Conservation (phyloP, 2,329 filamentous ascomycete species). For the Lasiodiplodia theobromae region DNA sequence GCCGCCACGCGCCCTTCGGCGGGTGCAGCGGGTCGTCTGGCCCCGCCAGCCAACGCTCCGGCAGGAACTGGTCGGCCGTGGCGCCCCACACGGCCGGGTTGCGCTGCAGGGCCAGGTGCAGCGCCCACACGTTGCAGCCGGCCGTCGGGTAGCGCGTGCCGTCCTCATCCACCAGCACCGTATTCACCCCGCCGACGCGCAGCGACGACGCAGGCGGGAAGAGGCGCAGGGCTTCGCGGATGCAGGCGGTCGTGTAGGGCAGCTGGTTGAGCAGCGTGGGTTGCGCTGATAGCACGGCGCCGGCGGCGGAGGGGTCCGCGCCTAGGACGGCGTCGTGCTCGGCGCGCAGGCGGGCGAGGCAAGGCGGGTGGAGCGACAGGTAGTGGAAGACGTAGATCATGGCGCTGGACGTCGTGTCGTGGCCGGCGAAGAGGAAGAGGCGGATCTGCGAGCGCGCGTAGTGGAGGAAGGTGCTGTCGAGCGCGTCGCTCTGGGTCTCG, state of each 20-base stretch:
- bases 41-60: slow-evolving; percentile 23
- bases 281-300: neutral
- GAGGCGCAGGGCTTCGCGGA: slow-evolving; percentile 62
- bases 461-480: slow-evolving; percentile 35
- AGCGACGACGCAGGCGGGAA: slow-evolving; percentile 57
- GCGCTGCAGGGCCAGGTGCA: slow-evolving; percentile 12
- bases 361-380: slow-evolving; percentile 22
- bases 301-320: neutral
- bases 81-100: slow-evolving; percentile 18
- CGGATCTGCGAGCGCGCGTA: slow-evolving; percentile 37
- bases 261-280: slow-evolving; percentile 56
- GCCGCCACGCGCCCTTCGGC: slow-evolving; percentile 41
- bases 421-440: slow-evolving; percentile 53
- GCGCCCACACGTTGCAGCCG: slow-evolving; percentile 35
- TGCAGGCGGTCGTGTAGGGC: slow-evolving; percentile 59
- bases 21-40: slow-evolving; percentile 38
- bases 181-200: neutral
- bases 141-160: slow-evolving; percentile 7
- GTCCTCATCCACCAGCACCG: neutral
- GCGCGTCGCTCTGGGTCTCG: slow-evolving; percentile 35
- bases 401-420: slow-evolving; percentile 47
- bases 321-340: slow-evolving; percentile 64
- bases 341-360: slow-evolving; percentile 39
- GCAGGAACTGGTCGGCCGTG: slow-evolving; percentile 33
- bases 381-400: slow-evolving; percentile 30